Evolutionary conservation across 228 moss, liverwort and hornwort genomes (phyloP).

Genomic region (Sphagnum fallax): DNA sequence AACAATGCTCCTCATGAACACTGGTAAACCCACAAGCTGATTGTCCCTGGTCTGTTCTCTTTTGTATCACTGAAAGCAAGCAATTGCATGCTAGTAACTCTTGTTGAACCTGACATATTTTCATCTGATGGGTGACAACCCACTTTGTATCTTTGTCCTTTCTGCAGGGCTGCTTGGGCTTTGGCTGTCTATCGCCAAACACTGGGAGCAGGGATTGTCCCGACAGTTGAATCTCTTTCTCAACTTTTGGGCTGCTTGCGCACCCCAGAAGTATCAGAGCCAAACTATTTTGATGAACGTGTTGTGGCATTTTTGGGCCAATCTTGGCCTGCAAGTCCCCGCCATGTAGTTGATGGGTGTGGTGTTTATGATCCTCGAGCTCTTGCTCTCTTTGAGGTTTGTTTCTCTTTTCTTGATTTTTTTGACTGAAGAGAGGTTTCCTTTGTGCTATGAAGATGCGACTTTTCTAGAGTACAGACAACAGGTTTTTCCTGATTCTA

Average conservation of each 20-base stretch:
- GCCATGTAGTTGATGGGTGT: constrained; percentile 43
- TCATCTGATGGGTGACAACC: too few relatives aligned
- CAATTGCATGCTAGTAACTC: neutral
- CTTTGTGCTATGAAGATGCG: neutral
- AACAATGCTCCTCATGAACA: constrained; percentile 58
- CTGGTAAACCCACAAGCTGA: constrained; percentile 39
- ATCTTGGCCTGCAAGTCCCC: constrained; percentile 20
- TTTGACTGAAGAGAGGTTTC: neutral
- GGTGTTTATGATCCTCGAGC: constrained; percentile 90
- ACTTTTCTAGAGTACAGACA: neutral
- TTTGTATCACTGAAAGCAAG: neutral
- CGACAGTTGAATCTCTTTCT: constrained; percentile 70
- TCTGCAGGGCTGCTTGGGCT: constrained; percentile 85
- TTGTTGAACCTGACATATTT: too few relatives aligned
- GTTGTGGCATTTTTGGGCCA: constrained; percentile 32
- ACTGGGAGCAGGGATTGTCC: constrained; percentile 59
- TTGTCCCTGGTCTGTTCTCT: neutral
- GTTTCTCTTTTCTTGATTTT: neutral
- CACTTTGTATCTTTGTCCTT: too few relatives aligned
- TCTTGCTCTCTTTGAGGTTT: constrained; percentile 68
- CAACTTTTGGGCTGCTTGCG: constrained; percentile 90
- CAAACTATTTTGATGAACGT: constrained; percentile 37
- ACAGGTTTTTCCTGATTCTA: neutral
- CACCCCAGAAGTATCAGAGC: constrained; percentile 42
- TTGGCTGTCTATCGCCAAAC: constrained; percentile 83